Conservation (phyloP, 176 grass and related monocot species). For the Tillandsia fasciculata region DNA sequence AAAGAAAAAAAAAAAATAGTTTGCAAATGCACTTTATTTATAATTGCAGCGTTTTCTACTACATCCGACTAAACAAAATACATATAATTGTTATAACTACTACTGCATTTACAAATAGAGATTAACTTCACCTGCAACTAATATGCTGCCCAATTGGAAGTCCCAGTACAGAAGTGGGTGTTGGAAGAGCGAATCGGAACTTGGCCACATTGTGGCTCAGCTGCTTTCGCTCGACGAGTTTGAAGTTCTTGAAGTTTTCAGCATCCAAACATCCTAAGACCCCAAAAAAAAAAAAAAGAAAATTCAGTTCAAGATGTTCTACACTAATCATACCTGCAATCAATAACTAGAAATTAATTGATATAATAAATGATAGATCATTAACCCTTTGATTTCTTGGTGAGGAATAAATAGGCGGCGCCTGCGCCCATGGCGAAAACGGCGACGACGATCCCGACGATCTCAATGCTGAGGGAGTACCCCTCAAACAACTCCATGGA, state of each 20-base stretch:
- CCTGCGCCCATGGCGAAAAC: background rate
- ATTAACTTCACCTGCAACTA: constrained; percentile 66
- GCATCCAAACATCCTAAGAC: constrained; percentile 58
- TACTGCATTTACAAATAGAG: background rate
- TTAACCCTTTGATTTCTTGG: background rate
- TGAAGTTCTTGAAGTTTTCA: constrained; percentile 84
- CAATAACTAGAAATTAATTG: too few relatives aligned
- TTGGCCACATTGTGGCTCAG: constrained; percentile 90
- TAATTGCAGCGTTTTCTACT: too few relatives aligned
- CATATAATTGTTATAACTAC: too few relatives aligned
- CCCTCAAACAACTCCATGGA: too few relatives aligned
- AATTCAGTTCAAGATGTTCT: background rate
- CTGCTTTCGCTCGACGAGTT: constrained; percentile 75
- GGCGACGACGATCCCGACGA: background rate
- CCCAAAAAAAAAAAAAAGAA: background rate
- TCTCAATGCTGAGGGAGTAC: background rate
- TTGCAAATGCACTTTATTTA: too few relatives aligned
- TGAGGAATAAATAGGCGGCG: background rate
- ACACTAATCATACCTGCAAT: background rate
- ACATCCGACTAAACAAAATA: too few relatives aligned
- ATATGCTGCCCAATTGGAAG: constrained; percentile 97
- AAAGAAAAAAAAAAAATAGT: too few relatives aligned
- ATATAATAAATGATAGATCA: too few relatives aligned
- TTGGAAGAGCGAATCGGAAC: constrained; percentile 74
- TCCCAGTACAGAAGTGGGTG: constrained; percentile 55